phyloP scores from a whole-genome alignment of 129 eudicot species.

The Chrysanthemum lavandulifolium region DNA sequence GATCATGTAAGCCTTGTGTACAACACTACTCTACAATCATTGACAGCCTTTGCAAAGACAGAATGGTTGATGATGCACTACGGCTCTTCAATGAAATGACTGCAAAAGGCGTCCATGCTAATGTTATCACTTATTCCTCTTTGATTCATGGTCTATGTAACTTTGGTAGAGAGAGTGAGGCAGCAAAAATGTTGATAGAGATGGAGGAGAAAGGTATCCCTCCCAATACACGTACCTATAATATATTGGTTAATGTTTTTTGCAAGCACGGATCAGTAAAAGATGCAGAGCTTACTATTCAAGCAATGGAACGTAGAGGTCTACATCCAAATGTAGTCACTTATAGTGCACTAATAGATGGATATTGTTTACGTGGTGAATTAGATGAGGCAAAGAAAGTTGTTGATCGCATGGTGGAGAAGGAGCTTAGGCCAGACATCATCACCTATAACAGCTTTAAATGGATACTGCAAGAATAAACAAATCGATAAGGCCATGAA shows the following conservation, averaged over 20 bases:
- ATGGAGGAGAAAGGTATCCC: conserved; percentile 27
- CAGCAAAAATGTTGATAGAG: conserved; percentile 15
- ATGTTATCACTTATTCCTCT: conserved; percentile 35
- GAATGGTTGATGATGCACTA: conserved; percentile 35
- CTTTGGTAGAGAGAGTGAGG: conserved; percentile 26
- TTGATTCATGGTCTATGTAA: conserved; percentile 39
- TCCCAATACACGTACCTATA: conserved; percentile 12
- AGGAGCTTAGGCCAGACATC: conserved; percentile 9
- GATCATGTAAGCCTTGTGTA: conserved; percentile 22
- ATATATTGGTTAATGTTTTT: conserved; percentile 23
- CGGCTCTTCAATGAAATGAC: conserved; percentile 27
- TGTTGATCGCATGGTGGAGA: conserved; percentile 14
- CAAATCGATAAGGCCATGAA: conserved; percentile 25
- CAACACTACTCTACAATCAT: conserved; percentile 28
- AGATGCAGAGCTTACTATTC: conserved; percentile 20
- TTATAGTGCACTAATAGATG: conserved; percentile 33
- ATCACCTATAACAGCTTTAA: conserved; percentile 23
- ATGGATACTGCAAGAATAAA: conserved; percentile 22
- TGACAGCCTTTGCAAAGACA: conserved; percentile 33
- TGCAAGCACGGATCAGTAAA: conserved; percentile 27
- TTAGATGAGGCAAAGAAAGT: conserved; percentile 27
- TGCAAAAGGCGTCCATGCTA: conserved; percentile 31
- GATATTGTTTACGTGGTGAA: conserved; percentile 47
- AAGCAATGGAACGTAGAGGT: conserved; percentile 23
- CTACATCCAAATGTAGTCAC: conserved; percentile 26